Evolutionary conservation across 768 basidiomycete species (phyloP).

Genomic region (Trametes coccinea): DNA sequence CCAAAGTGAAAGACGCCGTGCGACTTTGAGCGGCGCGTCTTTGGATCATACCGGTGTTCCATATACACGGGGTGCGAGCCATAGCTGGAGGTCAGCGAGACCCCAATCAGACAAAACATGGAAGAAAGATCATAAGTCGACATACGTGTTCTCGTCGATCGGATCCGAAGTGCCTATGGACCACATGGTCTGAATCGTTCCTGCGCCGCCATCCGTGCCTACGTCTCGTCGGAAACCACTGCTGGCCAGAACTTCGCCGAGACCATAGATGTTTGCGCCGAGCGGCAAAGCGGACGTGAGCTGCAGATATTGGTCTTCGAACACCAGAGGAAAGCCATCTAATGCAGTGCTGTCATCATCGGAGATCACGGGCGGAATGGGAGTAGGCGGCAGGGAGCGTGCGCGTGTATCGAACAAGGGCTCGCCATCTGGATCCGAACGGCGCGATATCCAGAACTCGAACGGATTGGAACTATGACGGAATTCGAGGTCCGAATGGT

Average conservation of each 20-base stretch:
- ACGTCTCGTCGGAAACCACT: slow-evolving; percentile 69
- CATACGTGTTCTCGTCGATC: slow-evolving; percentile 65
- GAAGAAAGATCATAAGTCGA: not conserved
- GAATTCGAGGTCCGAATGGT: slow-evolving; percentile 65
- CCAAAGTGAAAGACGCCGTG: slow-evolving; percentile 79
- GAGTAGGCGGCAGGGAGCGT: slow-evolving; percentile 58
- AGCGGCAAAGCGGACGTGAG: slow-evolving; percentile 65
- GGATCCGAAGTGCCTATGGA: slow-evolving; percentile 63
- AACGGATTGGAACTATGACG: slow-evolving; percentile 66
- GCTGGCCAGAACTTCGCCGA: slow-evolving; percentile 71
- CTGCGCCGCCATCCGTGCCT: slow-evolving; percentile 46
- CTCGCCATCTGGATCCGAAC: slow-evolving; percentile 50
- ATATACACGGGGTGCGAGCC: slow-evolving; percentile 76
- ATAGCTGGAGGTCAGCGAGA: slow-evolving; percentile 40
- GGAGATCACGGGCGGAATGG: slow-evolving; percentile 55
- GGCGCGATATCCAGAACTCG: slow-evolving; percentile 79
- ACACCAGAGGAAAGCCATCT: slow-evolving; percentile 67
- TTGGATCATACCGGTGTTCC: slow-evolving; percentile 65
- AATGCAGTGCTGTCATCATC: slow-evolving; percentile 56
- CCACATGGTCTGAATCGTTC: slow-evolving; percentile 71
- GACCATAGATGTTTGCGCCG: slow-evolving; percentile 72
- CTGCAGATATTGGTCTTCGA: slow-evolving; percentile 82
- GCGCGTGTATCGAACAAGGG: slow-evolving; percentile 74
- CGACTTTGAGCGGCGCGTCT: slow-evolving; percentile 51
- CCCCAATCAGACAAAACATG: not conserved